phyloP scores from a whole-genome alignment of 2,329 filamentous ascomycete genomes.

The Coniochaeta sp. region DNA sequence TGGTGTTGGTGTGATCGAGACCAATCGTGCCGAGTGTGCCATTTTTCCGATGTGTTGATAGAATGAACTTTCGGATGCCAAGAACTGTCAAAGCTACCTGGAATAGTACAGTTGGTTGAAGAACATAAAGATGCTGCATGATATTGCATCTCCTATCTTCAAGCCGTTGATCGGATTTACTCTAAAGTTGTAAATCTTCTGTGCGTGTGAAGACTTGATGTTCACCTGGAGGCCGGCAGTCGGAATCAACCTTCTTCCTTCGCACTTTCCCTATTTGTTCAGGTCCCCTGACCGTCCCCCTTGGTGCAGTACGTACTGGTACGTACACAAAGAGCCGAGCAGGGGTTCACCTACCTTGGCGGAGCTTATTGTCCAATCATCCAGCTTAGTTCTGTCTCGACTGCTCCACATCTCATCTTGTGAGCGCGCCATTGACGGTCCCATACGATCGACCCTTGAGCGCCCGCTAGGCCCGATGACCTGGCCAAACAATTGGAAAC shows the following conservation, averaged over 20 bases:
- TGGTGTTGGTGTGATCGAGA: no score
- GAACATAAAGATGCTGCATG: no score
- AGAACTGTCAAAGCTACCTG: no score
- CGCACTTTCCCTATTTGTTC: background rate
- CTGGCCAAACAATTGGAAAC: background rate
- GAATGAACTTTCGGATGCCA: no score
- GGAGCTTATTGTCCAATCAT: background rate
- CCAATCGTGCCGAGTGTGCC: no score
- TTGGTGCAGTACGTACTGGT: background rate
- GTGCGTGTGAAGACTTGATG: background rate
- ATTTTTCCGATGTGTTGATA: no score
- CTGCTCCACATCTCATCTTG: background rate
- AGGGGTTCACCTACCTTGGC: background rate
- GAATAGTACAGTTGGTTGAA: no score
- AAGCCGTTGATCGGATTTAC: no score
- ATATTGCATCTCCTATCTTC: no score
- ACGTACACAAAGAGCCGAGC: background rate
- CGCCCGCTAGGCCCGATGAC: background rate
- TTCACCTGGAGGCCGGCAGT: background rate
- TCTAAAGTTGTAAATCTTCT: no score
- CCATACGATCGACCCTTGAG: background rate
- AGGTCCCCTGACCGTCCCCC: background rate
- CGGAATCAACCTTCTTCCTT: background rate
- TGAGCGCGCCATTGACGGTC: background rate
- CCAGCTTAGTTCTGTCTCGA: background rate